phyloP scores from a whole-genome alignment of 495 filamentous ascomycete species.

The Penicillium pulvis region DNA sequence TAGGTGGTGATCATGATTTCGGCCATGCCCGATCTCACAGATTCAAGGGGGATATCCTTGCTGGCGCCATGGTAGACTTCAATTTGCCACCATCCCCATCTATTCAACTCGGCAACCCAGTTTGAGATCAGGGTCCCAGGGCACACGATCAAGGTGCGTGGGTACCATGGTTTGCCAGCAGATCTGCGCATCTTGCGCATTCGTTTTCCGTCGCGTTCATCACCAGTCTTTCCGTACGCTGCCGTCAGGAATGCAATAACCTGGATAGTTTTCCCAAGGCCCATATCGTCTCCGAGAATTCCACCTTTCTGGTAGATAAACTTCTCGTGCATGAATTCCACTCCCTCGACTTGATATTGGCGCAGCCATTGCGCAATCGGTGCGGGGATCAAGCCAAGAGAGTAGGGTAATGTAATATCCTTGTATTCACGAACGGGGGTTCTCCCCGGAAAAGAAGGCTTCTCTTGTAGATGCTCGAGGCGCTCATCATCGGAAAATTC shows the following conservation, averaged over 20 bases:
- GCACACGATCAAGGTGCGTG: constrained; percentile 81
- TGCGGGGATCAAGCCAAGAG: constrained; percentile 83
- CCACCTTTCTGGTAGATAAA: constrained; percentile 94
- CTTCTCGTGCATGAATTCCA: constrained; percentile 79
- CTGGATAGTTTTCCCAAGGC: constrained; percentile 94
- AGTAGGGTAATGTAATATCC: constrained; percentile 73
- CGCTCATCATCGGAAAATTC: constrained; percentile 87
- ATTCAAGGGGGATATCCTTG: constrained; percentile 70
- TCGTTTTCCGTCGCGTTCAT: constrained; percentile 81
- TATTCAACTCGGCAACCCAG: constrained; percentile 81
- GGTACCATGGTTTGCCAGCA: constrained; percentile 71
- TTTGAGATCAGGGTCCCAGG: constrained; percentile 87
- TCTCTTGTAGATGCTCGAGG: constrained; percentile 62
- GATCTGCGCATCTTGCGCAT: constrained; percentile 85
- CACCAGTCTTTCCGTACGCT: constrained; percentile 92
- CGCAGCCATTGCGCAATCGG: constrained; percentile 91
- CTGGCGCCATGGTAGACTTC: constrained; percentile 78
- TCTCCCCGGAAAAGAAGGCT: constrained; percentile 65
- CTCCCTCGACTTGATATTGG: constrained; percentile 88
- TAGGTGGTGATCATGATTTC: constrained; percentile 97
- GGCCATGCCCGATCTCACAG: constrained; percentile 71
- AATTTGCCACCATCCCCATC: constrained; percentile 96
- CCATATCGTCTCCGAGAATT: constrained; percentile 96
- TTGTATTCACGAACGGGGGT: constrained; percentile 67
- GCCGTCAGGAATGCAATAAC: constrained; percentile 92